Conservation (phyloP, 2,329 filamentous ascomycete genomes). For the Orbilia quercus region DNA sequence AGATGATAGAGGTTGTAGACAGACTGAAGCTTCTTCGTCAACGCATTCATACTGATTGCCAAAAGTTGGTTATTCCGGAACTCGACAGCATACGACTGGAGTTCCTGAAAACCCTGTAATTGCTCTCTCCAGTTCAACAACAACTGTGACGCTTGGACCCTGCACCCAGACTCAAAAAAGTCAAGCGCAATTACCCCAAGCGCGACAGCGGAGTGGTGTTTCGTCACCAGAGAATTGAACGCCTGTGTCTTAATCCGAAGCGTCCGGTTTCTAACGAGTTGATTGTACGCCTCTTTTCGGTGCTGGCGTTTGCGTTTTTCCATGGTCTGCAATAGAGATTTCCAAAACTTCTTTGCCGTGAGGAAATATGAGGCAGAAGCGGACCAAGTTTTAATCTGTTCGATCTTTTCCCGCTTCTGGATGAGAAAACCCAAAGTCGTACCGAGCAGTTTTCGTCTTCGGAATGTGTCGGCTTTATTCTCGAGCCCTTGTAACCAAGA, state of each 20-base stretch:
- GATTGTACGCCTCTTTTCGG: conserved; percentile 50
- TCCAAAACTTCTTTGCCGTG: conserved; percentile 28
- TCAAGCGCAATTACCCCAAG: conserved; percentile 33
- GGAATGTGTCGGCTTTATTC: conserved; percentile 23
- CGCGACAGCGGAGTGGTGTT: conserved; percentile 20
- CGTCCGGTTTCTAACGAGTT: conserved; percentile 28
- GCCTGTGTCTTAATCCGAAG: conserved; percentile 33
- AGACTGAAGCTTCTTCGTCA: conserved; percentile 33
- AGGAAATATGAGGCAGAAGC: conserved; percentile 42
- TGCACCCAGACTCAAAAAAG: conserved; percentile 49
- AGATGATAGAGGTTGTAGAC: conserved; percentile 44
- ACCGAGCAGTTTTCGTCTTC: conserved; percentile 26
- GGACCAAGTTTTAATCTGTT: conserved; percentile 27
- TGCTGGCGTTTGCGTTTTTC: conserved; percentile 48
- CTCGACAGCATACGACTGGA: conserved; percentile 27
- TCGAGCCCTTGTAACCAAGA: conserved; percentile 23
- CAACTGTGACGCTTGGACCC: conserved; percentile 33
- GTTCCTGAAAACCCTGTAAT: conserved; percentile 13
- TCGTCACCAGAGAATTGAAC: conserved; percentile 31
- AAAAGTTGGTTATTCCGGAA: conserved; percentile 29
- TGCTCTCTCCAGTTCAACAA: conserved; percentile 32
- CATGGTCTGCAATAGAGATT: conserved; percentile 34
- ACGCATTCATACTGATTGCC: conserved; percentile 10
- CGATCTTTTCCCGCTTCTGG: conserved; percentile 21
- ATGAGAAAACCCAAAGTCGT: conserved; percentile 5